Evolutionary conservation across 176 grass and related monocot species (phyloP).

Genomic region (Oryza rufipogon): DNA sequence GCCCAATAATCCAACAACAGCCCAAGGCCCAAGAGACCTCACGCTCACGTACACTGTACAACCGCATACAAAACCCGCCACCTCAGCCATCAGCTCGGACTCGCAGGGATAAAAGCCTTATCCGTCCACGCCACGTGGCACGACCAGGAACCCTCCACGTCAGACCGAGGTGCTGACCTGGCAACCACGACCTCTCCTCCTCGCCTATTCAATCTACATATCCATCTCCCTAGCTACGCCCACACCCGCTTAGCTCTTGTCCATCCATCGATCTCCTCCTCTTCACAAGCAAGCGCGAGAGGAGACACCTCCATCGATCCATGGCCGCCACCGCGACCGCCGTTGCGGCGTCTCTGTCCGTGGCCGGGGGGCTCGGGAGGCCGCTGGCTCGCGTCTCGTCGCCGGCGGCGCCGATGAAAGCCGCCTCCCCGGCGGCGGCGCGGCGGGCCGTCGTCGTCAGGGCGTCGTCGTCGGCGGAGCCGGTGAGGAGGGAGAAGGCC

Average conservation of each 20-base stretch:
- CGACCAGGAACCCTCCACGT: background rate
- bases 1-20: too few species aligned
- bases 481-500: constrained; percentile 27
- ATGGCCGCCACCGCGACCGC: constrained; percentile 26
- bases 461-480: background rate
- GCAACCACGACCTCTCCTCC: background rate
- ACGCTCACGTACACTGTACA: too few species aligned
- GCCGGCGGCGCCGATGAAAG: too few species aligned
- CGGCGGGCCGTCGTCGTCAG: background rate
- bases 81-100: background rate
- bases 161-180: background rate
- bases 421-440: background rate
- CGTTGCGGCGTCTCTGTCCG: constrained; percentile 15
- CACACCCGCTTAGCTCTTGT: background rate
- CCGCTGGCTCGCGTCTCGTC: background rate
- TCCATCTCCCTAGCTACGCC: background rate
- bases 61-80: too few species aligned
- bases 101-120: constrained; percentile 21
- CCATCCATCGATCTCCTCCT: background rate
- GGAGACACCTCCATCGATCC: background rate
- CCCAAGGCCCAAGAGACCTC: too few species aligned
- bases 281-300: too few species aligned
- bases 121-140: background rate
- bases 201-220: constrained; percentile 21
- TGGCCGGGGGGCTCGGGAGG: constrained; percentile 10